A percentile compares a stretch with the other conserved stretches of the same genome.
Evolutionary conservation across 2,329 filamentous ascomycete genomes (phyloP).

Genomic region (Berkeleyomyces basicola): DNA sequence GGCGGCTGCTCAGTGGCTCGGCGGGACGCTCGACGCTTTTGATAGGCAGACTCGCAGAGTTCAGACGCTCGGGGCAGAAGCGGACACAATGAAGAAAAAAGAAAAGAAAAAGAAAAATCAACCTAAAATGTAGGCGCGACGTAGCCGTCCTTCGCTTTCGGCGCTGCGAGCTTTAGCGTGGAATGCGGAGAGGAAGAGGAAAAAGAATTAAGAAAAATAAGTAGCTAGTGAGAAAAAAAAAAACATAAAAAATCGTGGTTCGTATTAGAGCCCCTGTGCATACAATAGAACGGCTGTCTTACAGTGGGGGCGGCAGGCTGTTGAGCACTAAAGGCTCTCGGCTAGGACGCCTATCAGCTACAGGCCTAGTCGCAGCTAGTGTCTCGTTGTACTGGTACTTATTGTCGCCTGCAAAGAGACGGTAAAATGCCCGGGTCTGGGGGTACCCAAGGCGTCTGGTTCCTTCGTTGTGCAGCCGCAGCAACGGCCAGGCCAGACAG

Average conservation of each 20-base stretch:
- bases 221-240: neutral
- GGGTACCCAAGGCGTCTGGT: too few relatives aligned
- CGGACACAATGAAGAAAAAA: slow-evolving; percentile 18
- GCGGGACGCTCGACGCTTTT: slow-evolving; percentile 12
- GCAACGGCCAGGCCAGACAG: too few relatives aligned
- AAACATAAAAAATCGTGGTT: neutral
- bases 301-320: too few relatives aligned
- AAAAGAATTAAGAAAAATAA: neutral
- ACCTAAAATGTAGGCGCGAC: neutral
- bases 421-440: too few relatives aligned
- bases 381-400: too few relatives aligned
- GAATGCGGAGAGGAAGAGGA: slow-evolving; percentile 1
- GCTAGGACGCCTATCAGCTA: too few relatives aligned
- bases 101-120: slow-evolving; percentile 12
- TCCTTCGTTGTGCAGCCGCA: too few relatives aligned
- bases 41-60: neutral
- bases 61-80: neutral
- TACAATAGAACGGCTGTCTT: neutral
- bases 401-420: too few relatives aligned
- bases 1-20: neutral
- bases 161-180: neutral
- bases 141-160: neutral
- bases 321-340: too few relatives aligned
- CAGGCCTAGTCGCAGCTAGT: too few relatives aligned
- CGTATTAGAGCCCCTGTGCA: neutral